phyloP scores from a whole-genome alignment of 768 basidiomycete species.

The Hebeloma cylindrosporum region DNA sequence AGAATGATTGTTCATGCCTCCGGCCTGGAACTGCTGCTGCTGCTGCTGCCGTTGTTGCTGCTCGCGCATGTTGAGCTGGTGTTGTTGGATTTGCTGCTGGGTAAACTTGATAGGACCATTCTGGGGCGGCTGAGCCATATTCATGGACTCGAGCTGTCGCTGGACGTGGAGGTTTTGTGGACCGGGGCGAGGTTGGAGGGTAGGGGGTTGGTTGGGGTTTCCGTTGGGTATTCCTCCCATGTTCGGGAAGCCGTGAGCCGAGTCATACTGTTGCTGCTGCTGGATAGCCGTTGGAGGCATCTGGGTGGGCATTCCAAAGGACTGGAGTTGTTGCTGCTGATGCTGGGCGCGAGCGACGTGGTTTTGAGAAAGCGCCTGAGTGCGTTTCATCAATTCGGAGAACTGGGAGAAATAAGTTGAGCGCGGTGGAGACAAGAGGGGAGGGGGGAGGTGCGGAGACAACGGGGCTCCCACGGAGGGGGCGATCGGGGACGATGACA shows the following conservation, averaged over 20 bases:
- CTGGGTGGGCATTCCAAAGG: slow-evolving; percentile 37
- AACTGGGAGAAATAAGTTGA: slow-evolving; percentile 19
- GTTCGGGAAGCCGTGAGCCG: slow-evolving; percentile 21
- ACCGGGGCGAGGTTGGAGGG: slow-evolving; percentile 17
- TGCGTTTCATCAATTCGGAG: slow-evolving; percentile 29
- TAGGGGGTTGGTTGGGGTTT: slow-evolving; percentile 18
- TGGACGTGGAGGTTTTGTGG: slow-evolving; percentile 27
- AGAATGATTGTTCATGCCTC: slow-evolving; percentile 38
- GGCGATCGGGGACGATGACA: slow-evolving; percentile 9
- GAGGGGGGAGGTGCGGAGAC: slow-evolving; percentile 9
- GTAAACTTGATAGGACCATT: slow-evolving; percentile 36
- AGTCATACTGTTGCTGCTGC: slow-evolving; percentile 28
- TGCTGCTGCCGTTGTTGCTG: slow-evolving; percentile 29
- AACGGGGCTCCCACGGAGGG: slow-evolving; percentile 23
- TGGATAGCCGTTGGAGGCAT: slow-evolving; percentile 38
- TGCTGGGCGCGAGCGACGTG: slow-evolving; percentile 30
- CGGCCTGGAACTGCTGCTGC: slow-evolving; percentile 30
- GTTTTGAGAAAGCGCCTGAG: slow-evolving; percentile 19
- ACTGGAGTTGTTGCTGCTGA: slow-evolving; percentile 43
- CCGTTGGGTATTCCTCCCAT: slow-evolving; percentile 20
- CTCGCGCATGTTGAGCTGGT: slow-evolving; percentile 28
- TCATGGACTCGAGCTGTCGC: slow-evolving; percentile 49
- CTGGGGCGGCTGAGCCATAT: slow-evolving; percentile 45
- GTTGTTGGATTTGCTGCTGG: slow-evolving; percentile 32
- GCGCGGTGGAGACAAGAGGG: slow-evolving; percentile 8